phyloP scores from a whole-genome alignment of 441 rosid genomes.

The Macaranga tanarius region DNA sequence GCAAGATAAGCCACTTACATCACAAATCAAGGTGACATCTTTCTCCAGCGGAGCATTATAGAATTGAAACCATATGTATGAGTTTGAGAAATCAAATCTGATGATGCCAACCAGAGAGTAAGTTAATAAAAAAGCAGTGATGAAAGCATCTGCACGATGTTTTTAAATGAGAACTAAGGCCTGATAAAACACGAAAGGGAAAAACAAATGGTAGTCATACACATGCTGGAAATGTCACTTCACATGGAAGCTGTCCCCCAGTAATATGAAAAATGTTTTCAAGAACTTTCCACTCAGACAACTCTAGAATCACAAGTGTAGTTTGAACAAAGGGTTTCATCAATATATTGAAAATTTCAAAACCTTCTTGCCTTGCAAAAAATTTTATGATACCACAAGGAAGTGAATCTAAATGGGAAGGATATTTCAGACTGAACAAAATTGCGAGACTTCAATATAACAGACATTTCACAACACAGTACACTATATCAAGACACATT shows the following conservation, averaged over 20 bases:
- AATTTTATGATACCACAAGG: neutral
- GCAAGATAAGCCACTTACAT: constrained; percentile 49
- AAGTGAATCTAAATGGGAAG: neutral
- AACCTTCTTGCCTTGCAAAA: neutral
- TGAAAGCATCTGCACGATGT: constrained; percentile 2
- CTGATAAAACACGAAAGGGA: neutral
- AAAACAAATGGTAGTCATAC: constrained; percentile 3
- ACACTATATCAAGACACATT: neutral
- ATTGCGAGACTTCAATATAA: neutral
- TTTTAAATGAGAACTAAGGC: neutral
- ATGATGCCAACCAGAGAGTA: constrained; percentile 16
- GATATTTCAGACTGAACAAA: neutral
- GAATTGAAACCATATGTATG: constrained; percentile 93
- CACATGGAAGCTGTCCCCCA: neutral
- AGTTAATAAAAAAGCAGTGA: constrained; percentile 20
- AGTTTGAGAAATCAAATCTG: constrained; percentile 85
- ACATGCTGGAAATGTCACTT: neutral
- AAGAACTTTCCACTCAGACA: neutral
- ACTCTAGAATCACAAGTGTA: neutral
- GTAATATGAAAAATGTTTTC: neutral
- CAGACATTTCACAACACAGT: neutral
- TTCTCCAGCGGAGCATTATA: constrained; percentile 70
- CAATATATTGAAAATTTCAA: neutral
- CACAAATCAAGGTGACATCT: constrained; percentile 73
- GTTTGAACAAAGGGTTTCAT: neutral